These are phyloP conservation scores for Abelmoschus esculentus DNA, from an alignment of 345 rosid genomes.

Conservation along the genomic window DNA sequence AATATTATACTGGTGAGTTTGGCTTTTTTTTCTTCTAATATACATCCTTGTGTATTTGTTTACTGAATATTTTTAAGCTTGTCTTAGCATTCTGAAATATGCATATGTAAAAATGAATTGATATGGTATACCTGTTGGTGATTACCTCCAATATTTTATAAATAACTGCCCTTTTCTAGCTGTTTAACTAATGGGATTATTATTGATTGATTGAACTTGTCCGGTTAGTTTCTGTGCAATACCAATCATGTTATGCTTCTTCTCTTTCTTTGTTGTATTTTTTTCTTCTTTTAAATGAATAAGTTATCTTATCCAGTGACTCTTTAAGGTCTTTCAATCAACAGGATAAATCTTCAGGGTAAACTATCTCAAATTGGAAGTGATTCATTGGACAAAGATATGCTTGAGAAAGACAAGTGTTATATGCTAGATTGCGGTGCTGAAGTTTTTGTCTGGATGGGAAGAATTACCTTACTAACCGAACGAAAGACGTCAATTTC, in stretches of 20 bases:
- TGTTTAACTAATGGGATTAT: background rate
- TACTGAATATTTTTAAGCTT: background rate
- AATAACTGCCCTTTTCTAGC: background rate
- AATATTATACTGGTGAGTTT: constrained; percentile 51
- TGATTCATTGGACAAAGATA: constrained; percentile 37
- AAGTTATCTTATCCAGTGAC: constrained; percentile 8
- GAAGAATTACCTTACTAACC: constrained; percentile 52
- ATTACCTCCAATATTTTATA: background rate
- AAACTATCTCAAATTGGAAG: constrained; percentile 44
- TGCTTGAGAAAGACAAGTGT: constrained; percentile 64
- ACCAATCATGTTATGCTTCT: background rate
- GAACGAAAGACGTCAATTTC: constrained; percentile 69
- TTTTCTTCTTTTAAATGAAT: background rate
- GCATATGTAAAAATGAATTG: background rate
- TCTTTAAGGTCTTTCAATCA: constrained; percentile 4
- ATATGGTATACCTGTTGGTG: background rate
- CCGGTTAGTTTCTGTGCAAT: background rate
- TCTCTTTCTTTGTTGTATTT: background rate
- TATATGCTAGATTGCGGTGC: constrained; percentile 64
- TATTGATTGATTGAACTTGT: background rate
- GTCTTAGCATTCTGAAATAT: background rate
- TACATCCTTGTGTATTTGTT: background rate
- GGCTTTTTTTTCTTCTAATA: constrained; percentile 4
- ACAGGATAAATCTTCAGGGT: constrained; percentile 60
- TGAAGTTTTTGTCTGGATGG: constrained; percentile 83